Evolutionary conservation across 768 basidiomycete genomes (phyloP).

Genomic region (Leucogyrophana mollusca): DNA sequence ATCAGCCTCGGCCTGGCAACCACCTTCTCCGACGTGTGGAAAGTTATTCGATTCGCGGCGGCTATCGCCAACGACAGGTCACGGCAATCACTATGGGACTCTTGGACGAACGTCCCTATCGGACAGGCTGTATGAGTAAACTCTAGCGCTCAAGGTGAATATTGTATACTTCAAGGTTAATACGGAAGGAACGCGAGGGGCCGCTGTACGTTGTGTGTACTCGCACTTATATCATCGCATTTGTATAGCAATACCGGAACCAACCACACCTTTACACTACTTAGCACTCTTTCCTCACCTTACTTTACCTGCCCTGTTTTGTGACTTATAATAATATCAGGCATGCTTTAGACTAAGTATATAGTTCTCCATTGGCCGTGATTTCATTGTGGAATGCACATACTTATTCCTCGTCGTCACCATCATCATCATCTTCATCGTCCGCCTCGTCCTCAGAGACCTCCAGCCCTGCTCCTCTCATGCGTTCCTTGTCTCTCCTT

Average conservation of each 20-base stretch:
- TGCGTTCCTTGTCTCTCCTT: conserved; percentile 74
- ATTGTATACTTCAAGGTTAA: no score
- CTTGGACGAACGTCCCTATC: conserved; percentile 30
- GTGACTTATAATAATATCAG: no score
- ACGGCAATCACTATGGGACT: conserved; percentile 40
- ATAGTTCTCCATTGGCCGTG: no score
- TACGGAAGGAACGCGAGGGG: no score
- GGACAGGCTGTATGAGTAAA: conserved; percentile 32
- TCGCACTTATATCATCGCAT: no score
- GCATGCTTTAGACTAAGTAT: no score
- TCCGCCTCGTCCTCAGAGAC: conserved; percentile 93
- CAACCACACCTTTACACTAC: no score
- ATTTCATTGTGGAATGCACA: not conserved
- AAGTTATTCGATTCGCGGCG: conserved; percentile 47
- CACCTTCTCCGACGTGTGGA: conserved; percentile 74
- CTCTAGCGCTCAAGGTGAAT: not conserved
- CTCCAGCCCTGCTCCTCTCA: conserved; percentile 74
- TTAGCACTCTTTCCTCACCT: no score
- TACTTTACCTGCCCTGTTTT: no score
- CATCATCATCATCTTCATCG: conserved; percentile 58
- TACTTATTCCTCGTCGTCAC: conserved; percentile 29
- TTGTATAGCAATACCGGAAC: no score
- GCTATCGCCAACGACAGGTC: conserved; percentile 41
- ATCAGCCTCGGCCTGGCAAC: conserved; percentile 80
- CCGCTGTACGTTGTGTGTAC: no score